A percentile compares a stretch with the other conserved stretches of the same genome.
Evolutionary conservation across 2,329 filamentous ascomycete genomes (phyloP).

Genomic region (Pestalotiopsis sp.): DNA sequence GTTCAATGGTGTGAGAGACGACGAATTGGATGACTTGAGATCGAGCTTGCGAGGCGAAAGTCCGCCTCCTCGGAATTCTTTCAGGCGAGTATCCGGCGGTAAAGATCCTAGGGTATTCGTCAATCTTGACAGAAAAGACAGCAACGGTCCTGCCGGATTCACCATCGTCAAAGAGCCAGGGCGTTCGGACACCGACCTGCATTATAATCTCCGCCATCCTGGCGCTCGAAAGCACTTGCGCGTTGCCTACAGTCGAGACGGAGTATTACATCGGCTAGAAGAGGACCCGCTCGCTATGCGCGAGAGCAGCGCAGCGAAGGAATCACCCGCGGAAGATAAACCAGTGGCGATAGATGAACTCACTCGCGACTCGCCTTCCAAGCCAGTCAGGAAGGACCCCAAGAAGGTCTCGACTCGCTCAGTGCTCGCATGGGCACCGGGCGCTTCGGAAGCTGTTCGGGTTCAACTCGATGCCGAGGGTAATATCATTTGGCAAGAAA

Average conservation of each 20-base stretch:
- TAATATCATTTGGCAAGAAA: not conserved
- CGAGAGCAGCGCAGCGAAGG: too few relatives aligned
- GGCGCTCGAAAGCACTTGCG: too few relatives aligned
- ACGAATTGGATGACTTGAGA: not conserved
- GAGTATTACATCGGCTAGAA: too few relatives aligned
- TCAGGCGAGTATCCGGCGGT: not conserved
- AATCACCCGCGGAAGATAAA: too few relatives aligned
- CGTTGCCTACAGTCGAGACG: too few relatives aligned
- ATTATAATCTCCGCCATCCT: not conserved
- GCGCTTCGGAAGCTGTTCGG: not conserved
- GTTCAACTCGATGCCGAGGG: not conserved
- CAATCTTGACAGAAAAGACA: not conserved
- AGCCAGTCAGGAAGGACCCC: not conserved
- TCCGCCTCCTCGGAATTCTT: not conserved
- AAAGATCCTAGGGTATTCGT: not conserved
- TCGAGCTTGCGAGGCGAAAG: not conserved
- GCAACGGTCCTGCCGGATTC: not conserved
- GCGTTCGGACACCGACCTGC: not conserved
- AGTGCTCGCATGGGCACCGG: constrained; percentile 13
- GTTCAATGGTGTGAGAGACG: not conserved
- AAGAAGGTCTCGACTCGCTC: not conserved
- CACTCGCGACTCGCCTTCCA: too few relatives aligned
- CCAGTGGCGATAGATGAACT: too few relatives aligned
- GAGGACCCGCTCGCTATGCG: too few relatives aligned
- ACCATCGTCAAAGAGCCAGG: not conserved